Conservation (phyloP, 192 early-diverging fungal species). For the Umbelopsis sp. region DNA sequence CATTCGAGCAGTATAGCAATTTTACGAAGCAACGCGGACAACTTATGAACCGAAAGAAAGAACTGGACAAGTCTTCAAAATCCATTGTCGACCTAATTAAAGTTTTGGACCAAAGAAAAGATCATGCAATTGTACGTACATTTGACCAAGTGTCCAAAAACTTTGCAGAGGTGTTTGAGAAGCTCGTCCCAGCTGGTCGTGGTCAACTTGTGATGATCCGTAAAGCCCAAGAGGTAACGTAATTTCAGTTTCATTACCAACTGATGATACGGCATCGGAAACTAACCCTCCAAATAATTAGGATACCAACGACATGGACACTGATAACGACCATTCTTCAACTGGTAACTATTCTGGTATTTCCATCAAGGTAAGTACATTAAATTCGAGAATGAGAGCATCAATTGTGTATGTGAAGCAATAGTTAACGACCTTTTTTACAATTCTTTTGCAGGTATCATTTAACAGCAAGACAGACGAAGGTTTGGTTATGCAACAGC, state of each 20-base stretch:
- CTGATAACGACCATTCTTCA: conserved; percentile 42
- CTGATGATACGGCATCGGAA: conserved; percentile 21
- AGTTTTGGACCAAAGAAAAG: conserved; percentile 92
- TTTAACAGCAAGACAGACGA: conserved; percentile 91
- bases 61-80: conserved; percentile 81
- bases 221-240: conserved; percentile 51
- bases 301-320: conserved; percentile 34
- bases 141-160: conserved; percentile 90
- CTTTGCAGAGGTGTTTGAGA: conserved; percentile 87
- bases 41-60: conserved; percentile 80
- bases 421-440: too few relatives aligned
- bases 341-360: conserved; percentile 92
- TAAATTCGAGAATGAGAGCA: not conserved
- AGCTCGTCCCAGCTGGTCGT: conserved; percentile 84
- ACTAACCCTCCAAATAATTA: not conserved
- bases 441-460: conserved; percentile 62
- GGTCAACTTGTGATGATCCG: conserved; percentile 85
- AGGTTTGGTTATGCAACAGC: conserved; percentile 89
- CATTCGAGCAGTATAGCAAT: conserved; percentile 95
- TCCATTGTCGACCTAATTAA: conserved; percentile 88
- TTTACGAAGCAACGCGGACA: conserved; percentile 90
- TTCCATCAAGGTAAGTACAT: conserved; percentile 63
- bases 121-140: conserved; percentile 96
- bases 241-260: not conserved
- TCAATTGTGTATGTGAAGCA: too few relatives aligned